Conservation (phyloP, 148 eudicot species). For the Rhododendron mucronatum region DNA sequence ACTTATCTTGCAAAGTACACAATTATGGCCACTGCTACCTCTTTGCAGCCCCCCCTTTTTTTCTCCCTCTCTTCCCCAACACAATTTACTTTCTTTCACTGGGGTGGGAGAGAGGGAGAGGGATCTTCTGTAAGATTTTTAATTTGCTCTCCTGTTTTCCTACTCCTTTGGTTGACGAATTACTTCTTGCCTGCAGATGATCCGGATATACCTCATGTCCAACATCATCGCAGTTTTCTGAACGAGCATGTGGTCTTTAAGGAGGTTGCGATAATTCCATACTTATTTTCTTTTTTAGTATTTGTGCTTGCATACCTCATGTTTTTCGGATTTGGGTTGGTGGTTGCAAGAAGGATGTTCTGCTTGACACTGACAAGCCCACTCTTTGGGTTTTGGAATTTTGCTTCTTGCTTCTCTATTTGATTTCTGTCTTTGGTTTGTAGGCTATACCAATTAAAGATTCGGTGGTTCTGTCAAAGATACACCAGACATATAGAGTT, state of each 20-base stretch:
- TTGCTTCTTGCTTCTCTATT: not conserved
- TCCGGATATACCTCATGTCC: slow-evolving; percentile 63
- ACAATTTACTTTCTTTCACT: not conserved
- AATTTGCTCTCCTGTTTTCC: not conserved
- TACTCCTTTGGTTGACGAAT: not conserved
- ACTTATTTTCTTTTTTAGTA: not conserved
- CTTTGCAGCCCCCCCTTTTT: not conserved
- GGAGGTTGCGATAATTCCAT: slow-evolving; percentile 48
- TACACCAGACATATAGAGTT: slow-evolving; percentile 88
- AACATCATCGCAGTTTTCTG: slow-evolving; percentile 66
- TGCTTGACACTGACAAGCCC: not conserved
- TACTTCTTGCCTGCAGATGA: slow-evolving; percentile 58
- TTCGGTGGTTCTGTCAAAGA: slow-evolving; percentile 74
- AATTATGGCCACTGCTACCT: not conserved
- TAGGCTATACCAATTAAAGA: slow-evolving; percentile 94
- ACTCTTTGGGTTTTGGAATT: not conserved
- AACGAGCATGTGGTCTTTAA: slow-evolving; percentile 85
- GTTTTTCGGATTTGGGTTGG: not conserved
- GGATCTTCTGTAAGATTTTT: not conserved
- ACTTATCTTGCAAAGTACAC: not conserved
- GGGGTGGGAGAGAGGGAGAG: not conserved
- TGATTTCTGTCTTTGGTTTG: slow-evolving; percentile 14
- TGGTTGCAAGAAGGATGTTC: not conserved
- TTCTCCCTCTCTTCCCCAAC: not conserved
- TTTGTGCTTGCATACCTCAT: not conserved